Base-by-base conservation (phyloP, 2,329 filamentous ascomycete species). In the Aspergillus sp. region DNA sequence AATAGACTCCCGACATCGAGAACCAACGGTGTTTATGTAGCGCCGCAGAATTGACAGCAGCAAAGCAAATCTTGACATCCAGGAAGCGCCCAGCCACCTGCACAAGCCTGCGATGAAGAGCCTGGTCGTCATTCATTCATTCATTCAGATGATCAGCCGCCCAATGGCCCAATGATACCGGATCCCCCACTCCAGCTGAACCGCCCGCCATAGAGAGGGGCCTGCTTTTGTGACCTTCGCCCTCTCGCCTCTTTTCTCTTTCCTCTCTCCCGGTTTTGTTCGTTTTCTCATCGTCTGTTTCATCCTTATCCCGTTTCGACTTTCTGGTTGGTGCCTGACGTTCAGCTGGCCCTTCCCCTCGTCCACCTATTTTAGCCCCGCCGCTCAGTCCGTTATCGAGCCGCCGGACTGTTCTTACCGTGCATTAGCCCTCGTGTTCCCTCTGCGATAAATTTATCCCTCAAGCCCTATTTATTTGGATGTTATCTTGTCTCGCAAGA, bases 131-230 rank as follows among this genome's bases (percentile, higher is more conserved):
- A 53, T 57, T 53, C 50, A 53, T 53, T 49, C 50, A 53, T 57
- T 53, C 50, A 53, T 53, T 48, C 49, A 49, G 24, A 53, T 53
- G 55, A 57, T 57, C 55, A 57, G 55, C 49, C 55, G 58, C 55
- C 58, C 58, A 60, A 60, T 57, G 42, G 36, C 57, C 58, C 58
- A 58, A 61, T 61, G 53, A 54, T 56, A 56, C 53, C 48, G 56
- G 54, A 39, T 62, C 48, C 56, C 61, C 59, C 62, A 55, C 56
- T 63, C 63, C 63, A 65, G 63, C 63, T 65, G 63, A 63, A 53
- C 58, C 55, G 55, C 55, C 55, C 55, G 59, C 60, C 56, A 56
- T 53, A 53, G 52, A 53, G 26, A 30, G 26, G 26, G 34, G 34
- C 30, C 38, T 42, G 30, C 24, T 52, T 52, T 13, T 39, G 42